Evolutionary conservation across 2,329 filamentous ascomycete genomes (phyloP).

Genomic region (Teratosphaeria nubilosa): DNA sequence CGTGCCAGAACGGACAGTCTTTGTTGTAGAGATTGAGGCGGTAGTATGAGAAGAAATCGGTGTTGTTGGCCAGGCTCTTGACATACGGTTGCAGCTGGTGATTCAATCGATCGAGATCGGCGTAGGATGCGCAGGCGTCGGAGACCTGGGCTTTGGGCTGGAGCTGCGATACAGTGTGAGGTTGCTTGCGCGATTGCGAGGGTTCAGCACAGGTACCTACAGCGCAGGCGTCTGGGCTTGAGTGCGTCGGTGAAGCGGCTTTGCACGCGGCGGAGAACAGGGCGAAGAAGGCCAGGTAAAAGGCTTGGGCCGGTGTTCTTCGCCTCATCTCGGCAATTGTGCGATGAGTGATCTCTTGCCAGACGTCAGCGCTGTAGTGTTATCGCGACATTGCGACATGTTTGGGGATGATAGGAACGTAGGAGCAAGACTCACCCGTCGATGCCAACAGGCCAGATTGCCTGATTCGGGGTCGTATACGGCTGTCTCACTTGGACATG

Average conservation of each 20-base stretch:
- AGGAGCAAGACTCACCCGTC: not conserved
- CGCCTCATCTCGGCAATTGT: slow-evolving; percentile 11
- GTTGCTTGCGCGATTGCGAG: slow-evolving; percentile 12
- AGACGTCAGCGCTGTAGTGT: slow-evolving; percentile 7
- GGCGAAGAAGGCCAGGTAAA: slow-evolving; percentile 54
- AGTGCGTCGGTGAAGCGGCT: slow-evolving; percentile 27
- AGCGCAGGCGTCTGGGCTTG: slow-evolving; percentile 42
- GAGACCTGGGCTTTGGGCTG: slow-evolving; percentile 81
- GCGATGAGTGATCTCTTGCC: not conserved
- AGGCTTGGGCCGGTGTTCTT: slow-evolving; percentile 22
- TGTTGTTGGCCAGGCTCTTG: slow-evolving; percentile 69
- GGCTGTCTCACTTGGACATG: not conserved
- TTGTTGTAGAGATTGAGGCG: slow-evolving; percentile 91
- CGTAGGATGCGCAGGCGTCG: slow-evolving; percentile 90
- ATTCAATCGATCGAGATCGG: slow-evolving; percentile 79
- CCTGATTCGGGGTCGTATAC: not conserved
- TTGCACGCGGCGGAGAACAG: slow-evolving; percentile 40
- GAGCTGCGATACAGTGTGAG: slow-evolving; percentile 50
- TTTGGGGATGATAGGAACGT: no score
- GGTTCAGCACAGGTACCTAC: slow-evolving; percentile 33
- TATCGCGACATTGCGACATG: no score
- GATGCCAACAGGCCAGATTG: not conserved
- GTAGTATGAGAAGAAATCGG: slow-evolving; percentile 98
- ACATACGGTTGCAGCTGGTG: slow-evolving; percentile 63
- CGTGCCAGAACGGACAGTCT: slow-evolving; percentile 90